Percentiles rank a stretch among this genome's conserved stretches.
Evolutionary conservation across 768 basidiomycete species (phyloP).

Genomic region (Infundibulicybe gibba): DNA sequence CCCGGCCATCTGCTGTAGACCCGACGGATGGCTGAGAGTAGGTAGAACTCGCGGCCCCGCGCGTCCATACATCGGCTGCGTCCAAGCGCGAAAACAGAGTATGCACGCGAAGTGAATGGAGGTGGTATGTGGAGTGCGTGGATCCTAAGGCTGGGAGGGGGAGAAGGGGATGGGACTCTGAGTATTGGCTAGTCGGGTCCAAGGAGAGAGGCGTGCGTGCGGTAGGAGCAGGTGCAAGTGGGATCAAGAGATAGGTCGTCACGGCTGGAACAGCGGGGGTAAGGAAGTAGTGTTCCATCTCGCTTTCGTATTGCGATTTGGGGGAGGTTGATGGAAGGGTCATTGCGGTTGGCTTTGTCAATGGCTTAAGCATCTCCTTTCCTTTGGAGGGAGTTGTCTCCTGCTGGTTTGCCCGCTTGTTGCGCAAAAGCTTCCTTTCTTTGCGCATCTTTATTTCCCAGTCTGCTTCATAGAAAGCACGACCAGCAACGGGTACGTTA

Average conservation of each 20-base stretch:
- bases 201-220: slow-evolving; percentile 54
- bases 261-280: slow-evolving; percentile 30
- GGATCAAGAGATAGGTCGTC: slow-evolving; percentile 68
- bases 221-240: slow-evolving; percentile 73
- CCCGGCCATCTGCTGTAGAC: slow-evolving; percentile 28
- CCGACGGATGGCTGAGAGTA: slow-evolving; percentile 35
- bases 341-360: slow-evolving; percentile 8
- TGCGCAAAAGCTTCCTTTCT: slow-evolving; percentile 29
- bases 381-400: slow-evolving; percentile 9
- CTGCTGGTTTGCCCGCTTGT: slow-evolving; percentile 1
- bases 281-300: slow-evolving; percentile 64
- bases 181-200: slow-evolving; percentile 7
- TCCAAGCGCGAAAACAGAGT: slow-evolving; percentile 73
- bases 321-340: neutral
- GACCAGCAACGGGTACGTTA: slow-evolving; percentile 73
- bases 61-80: slow-evolving; percentile 61
- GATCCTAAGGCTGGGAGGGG: slow-evolving; percentile 49
- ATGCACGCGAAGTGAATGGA: slow-evolving; percentile 62
- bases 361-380: slow-evolving; percentile 31
- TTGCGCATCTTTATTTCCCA: slow-evolving; percentile 56
- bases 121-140: slow-evolving; percentile 48
- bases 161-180: slow-evolving; percentile 30
- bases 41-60: slow-evolving; percentile 56
- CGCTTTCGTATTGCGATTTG: slow-evolving; percentile 13
- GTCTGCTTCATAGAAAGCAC: slow-evolving; percentile 74